A percentile compares a stretch with the other conserved stretches of the same genome.
Conservation (phyloP, 768 basidiomycete species). For the Rhizopogon vulgaris region DNA sequence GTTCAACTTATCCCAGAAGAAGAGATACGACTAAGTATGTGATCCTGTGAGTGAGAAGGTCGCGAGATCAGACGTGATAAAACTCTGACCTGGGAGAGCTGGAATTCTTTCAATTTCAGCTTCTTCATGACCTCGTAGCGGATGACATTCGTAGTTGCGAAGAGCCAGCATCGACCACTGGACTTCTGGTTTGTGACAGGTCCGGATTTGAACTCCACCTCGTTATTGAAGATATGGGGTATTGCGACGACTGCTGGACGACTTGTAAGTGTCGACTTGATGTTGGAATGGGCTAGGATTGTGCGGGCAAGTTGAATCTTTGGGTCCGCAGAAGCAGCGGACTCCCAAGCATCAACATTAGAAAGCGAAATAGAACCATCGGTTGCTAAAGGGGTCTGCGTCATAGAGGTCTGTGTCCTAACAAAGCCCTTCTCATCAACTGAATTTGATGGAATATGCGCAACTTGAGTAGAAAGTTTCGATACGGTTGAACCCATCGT, state of each 20-base stretch:
- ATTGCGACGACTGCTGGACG: constrained; percentile 58
- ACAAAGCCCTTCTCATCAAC: constrained; percentile 20
- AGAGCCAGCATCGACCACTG: constrained; percentile 93
- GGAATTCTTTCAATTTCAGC: constrained; percentile 81
- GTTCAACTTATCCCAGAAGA: constrained; percentile 97
- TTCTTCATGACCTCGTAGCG: constrained; percentile 82
- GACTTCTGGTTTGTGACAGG: constrained; percentile 85
- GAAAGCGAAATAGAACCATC: constrained; percentile 56
- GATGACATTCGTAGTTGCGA: constrained; percentile 85
- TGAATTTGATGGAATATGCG: constrained; percentile 10
- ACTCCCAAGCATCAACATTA: constrained; percentile 67
- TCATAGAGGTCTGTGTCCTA: not conserved
- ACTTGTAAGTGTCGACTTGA: constrained; percentile 55
- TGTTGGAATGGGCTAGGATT: constrained; percentile 63
- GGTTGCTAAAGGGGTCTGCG: constrained; percentile 32
- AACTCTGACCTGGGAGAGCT: constrained; percentile 75
- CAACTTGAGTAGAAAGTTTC: constrained; percentile 15
- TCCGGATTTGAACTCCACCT: constrained; percentile 72
- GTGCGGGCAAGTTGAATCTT: constrained; percentile 73
- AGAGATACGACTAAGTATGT: constrained; percentile 69
- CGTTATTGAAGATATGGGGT: constrained; percentile 76
- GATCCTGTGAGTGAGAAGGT: not conserved
- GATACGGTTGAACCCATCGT: constrained; percentile 22
- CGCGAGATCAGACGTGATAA: constrained; percentile 1
- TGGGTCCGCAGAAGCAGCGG: constrained; percentile 42